These are phyloP conservation scores for Onygena corvina DNA, from an alignment of 2,329 filamentous ascomycete genomes.

Conservation along the genomic window DNA sequence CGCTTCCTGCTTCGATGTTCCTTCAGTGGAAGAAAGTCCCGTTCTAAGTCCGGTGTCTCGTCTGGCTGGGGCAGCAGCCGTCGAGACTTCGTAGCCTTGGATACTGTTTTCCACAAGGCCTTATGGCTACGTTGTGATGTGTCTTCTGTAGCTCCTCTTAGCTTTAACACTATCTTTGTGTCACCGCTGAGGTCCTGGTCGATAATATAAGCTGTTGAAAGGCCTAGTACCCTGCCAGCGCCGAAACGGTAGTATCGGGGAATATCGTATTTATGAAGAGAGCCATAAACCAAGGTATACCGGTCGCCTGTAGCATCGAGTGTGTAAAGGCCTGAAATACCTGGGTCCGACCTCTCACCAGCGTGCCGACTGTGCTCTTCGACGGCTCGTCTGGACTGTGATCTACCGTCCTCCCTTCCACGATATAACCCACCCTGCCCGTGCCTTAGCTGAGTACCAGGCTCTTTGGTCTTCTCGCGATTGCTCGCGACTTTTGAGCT, in stretches of 20 bases:
- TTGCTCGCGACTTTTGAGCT: not conserved
- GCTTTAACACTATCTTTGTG: constrained; percentile 28
- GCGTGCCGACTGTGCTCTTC: not conserved
- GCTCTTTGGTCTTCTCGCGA: not conserved
- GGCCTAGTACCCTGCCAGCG: constrained; percentile 58
- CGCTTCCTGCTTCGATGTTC: constrained; percentile 27
- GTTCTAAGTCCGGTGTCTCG: constrained; percentile 15
- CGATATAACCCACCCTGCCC: not conserved
- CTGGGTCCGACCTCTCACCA: not conserved
- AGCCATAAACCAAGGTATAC: constrained; percentile 62
- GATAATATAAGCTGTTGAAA: constrained; percentile 49
- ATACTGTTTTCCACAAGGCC: constrained; percentile 22
- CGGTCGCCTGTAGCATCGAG: constrained; percentile 66
- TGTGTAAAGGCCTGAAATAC: constrained; percentile 36
- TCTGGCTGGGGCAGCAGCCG: constrained; percentile 19
- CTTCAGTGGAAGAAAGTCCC: constrained; percentile 27
- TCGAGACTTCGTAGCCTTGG: constrained; percentile 17
- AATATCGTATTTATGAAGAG: constrained; percentile 57
- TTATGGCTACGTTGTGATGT: constrained; percentile 39
- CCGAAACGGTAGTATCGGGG: constrained; percentile 60
- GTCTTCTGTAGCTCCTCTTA: constrained; percentile 27
- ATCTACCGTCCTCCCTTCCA: not conserved
- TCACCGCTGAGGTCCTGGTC: constrained; percentile 47
- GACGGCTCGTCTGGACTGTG: not conserved
- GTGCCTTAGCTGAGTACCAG: not conserved